These are phyloP conservation scores for Lagenidium sp. DNA, from an alignment of 352 stramenopile genomes.

Conservation along the genomic window DNA sequence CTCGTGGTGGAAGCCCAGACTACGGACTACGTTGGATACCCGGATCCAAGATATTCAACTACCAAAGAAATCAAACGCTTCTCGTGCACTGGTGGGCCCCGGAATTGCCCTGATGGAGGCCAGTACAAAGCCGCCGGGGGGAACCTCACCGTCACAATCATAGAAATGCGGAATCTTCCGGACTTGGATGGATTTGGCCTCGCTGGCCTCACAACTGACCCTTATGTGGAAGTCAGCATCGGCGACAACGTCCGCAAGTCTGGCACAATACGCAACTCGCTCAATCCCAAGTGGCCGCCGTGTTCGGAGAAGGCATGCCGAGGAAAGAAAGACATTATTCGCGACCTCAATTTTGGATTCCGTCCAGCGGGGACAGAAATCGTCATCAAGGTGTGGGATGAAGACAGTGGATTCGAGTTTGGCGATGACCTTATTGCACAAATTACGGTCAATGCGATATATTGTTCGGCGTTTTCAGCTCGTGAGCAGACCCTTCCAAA, in stretches of 20 bases:
- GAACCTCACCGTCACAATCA: constrained; percentile 79
- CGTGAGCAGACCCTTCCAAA: constrained; percentile 29
- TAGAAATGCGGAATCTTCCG: constrained; percentile 80
- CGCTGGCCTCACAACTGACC: constrained; percentile 56
- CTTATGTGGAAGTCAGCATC: constrained; percentile 68
- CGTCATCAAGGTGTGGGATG: constrained; percentile 56
- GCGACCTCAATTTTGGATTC: constrained; percentile 83
- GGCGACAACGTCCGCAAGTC: constrained; percentile 60
- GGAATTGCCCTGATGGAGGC: constrained; percentile 61
- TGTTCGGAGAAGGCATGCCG: constrained; percentile 36
- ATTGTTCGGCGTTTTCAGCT: constrained; percentile 67
- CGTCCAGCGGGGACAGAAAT: constrained; percentile 71
- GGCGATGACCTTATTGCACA: constrained; percentile 73
- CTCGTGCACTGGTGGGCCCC: constrained; percentile 52
- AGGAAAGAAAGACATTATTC: constrained; percentile 29
- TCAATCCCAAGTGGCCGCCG: constrained; percentile 72
- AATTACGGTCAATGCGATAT: constrained; percentile 66
- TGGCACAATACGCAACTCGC: constrained; percentile 46
- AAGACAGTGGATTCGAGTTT: constrained; percentile 84
- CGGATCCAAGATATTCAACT: constrained; percentile 52
- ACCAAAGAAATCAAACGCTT: constrained; percentile 45
- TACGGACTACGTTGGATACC: constrained; percentile 41
- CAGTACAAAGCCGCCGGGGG: constrained; percentile 72
- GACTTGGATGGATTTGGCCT: constrained; percentile 73
- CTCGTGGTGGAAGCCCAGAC: constrained; percentile 33